These are phyloP conservation scores for Scytalidium lignicola DNA, from an alignment of 2,329 filamentous ascomycete species.

Conservation along the genomic window DNA sequence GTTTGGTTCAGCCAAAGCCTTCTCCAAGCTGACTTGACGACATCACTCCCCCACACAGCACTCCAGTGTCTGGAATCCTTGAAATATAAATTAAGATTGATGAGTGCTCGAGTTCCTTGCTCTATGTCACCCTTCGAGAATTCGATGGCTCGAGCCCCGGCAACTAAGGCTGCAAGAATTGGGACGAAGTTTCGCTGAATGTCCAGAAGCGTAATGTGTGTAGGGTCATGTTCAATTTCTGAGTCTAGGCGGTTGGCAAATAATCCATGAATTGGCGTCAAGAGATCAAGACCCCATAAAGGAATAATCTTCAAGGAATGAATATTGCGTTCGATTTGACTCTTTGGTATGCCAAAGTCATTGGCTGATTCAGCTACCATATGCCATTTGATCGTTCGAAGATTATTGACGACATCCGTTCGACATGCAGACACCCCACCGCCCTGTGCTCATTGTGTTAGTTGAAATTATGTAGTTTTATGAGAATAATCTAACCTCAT, in stretches of 20 bases:
- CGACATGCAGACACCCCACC: slow-evolving; percentile 46
- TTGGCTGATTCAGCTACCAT: slow-evolving; percentile 47
- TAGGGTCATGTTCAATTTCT: slow-evolving; percentile 41
- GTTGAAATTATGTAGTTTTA: background rate
- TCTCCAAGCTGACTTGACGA: slow-evolving; percentile 40
- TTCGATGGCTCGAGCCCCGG: slow-evolving; percentile 40
- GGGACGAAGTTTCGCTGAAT: slow-evolving; percentile 50
- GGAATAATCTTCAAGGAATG: slow-evolving; percentile 43
- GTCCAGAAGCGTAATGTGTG: slow-evolving; percentile 36
- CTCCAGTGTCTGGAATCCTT: slow-evolving; percentile 39
- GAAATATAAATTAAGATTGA: slow-evolving; percentile 27
- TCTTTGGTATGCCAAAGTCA: slow-evolving; percentile 43
- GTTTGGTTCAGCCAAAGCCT: slow-evolving; percentile 39
- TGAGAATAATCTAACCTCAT: slow-evolving; percentile 12
- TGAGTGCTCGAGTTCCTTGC: slow-evolving; percentile 22
- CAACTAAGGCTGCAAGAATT: slow-evolving; percentile 43
- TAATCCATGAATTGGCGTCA: slow-evolving; percentile 43
- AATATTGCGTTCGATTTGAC: slow-evolving; percentile 45
- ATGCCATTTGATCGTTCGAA: slow-evolving; percentile 43
- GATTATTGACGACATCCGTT: slow-evolving; percentile 44
- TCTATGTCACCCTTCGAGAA: slow-evolving; percentile 42
- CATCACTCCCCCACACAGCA: slow-evolving; percentile 39
- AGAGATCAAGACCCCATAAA: slow-evolving; percentile 44
- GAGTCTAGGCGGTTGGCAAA: slow-evolving; percentile 43
- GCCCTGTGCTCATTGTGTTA: slow-evolving; percentile 4